Percentiles rank a stretch among this genome's conserved stretches.
phyloP scores from a whole-genome alignment of 1,284 basidiomycete genomes.

The Ceratobasidium sp. region DNA sequence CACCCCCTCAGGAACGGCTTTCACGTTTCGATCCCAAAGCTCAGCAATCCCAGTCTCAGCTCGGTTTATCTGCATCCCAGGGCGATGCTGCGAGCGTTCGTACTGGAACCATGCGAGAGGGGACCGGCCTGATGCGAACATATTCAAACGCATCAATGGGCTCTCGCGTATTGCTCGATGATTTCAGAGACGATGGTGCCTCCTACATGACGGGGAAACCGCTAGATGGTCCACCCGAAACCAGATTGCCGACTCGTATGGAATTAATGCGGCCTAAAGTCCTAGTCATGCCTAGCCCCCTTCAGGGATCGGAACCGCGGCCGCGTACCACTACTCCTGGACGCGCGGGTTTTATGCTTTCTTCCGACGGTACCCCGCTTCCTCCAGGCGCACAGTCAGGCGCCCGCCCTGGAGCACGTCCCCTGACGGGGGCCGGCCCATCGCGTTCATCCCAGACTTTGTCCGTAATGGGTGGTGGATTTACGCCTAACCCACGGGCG shows the following conservation, averaged over 20 bases:
- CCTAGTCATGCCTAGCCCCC: slow-evolving; percentile 83
- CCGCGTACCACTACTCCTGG: not conserved
- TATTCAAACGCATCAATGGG: slow-evolving; percentile 54
- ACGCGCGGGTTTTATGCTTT: slow-evolving; percentile 60
- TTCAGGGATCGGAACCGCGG: slow-evolving; percentile 57
- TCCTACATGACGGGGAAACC: slow-evolving; percentile 40
- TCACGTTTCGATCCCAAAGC: slow-evolving; percentile 47
- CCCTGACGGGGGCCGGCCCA: not conserved
- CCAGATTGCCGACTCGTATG: slow-evolving; percentile 53
- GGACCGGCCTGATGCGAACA: slow-evolving; percentile 46
- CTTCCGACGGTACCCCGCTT: slow-evolving; percentile 70
- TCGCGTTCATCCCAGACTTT: slow-evolving; percentile 13
- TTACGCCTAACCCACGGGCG: slow-evolving; percentile 77
- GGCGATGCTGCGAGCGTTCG: slow-evolving; percentile 13
- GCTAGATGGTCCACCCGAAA: slow-evolving; percentile 21
- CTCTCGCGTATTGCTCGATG: slow-evolving; percentile 61
- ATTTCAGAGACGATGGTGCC: slow-evolving; percentile 55
- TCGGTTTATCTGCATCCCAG: slow-evolving; percentile 1
- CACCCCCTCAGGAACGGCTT: slow-evolving; percentile 40
- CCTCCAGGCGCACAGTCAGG: slow-evolving; percentile 69
- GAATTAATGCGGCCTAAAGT: slow-evolving; percentile 82
- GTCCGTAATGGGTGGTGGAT: slow-evolving; percentile 57
- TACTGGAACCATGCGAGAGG: slow-evolving; percentile 31
- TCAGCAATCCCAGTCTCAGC: slow-evolving; percentile 37
- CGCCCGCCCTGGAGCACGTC: slow-evolving; percentile 55